These are phyloP conservation scores for Pelargonium exstipulatum DNA, from an alignment of 441 rosid species.

Conservation along the genomic window DNA sequence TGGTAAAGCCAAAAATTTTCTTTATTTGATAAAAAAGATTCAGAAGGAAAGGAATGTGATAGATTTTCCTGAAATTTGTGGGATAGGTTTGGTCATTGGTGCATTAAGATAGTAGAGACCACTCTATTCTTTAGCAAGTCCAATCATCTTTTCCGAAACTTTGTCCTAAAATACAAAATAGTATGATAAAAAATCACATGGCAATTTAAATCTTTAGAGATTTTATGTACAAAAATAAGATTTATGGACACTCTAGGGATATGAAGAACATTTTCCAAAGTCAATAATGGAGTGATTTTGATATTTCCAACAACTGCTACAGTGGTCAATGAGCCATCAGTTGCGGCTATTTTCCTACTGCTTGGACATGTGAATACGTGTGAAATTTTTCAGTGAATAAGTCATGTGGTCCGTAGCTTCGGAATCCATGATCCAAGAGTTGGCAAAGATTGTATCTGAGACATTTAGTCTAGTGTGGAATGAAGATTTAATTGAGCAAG, in stretches of 20 bases:
- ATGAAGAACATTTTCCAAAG: conserved; percentile 2
- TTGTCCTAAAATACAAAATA: conserved; percentile 4
- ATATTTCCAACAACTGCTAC: background rate
- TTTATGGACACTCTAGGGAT: background rate
- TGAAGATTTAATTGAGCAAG: too few species aligned
- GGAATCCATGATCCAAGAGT: too few species aligned
- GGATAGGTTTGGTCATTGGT: too few species aligned
- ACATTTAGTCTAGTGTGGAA: too few species aligned
- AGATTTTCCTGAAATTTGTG: too few species aligned
- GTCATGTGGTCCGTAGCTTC: conserved; percentile 3
- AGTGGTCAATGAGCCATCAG: background rate
- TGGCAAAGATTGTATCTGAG: too few species aligned
- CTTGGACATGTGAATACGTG: conserved; percentile 2
- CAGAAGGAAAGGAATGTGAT: too few species aligned
- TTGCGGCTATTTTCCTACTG: conserved; percentile 6
- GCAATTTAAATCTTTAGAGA: background rate
- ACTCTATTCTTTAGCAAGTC: conserved; percentile 10
- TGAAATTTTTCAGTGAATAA: background rate
- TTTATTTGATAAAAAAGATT: too few species aligned
- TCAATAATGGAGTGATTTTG: background rate
- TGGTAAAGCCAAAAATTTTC: background rate
- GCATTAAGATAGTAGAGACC: conserved; percentile 1
- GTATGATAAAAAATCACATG: background rate
- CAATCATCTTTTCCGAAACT: conserved; percentile 4
- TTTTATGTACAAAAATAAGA: conserved; percentile 5